Evolutionary conservation across 2,329 filamentous ascomycete species (phyloP), one percentile per base, ranked within the genome.

Genomic region (Pseudogymnoascus sp.): DNA sequence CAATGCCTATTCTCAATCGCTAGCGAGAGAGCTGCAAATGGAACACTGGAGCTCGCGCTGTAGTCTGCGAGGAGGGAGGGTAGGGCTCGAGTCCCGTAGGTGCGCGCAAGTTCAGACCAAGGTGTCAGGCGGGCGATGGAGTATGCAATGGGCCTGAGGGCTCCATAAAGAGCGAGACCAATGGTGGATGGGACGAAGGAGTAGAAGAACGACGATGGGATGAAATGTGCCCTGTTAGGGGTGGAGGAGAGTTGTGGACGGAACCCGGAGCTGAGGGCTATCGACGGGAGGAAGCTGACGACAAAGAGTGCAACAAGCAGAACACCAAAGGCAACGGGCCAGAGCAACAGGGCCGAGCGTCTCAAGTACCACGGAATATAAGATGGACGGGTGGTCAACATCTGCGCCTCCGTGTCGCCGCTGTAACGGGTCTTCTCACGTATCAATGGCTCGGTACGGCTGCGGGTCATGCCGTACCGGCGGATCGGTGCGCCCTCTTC

Each of bases 131-230:
- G 79, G 62, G 88, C 85, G 64, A 91, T 72, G 1, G 82, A 79
- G 71, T 85, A 80, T 70, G 92, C 89, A 63, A 91, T 75, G 33
- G 83, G 81, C 65, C 89, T 83, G 73, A 90, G 87, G 60, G 82
- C 73, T 53, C 91, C 80, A 72, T 88, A 89, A 59, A 90, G 76
- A 15, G 89, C 68, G 70, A 87, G 83, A 4, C 87, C 90, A 29
- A 92, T 72, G 0, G 89, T 68, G 2, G 87, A 84, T 0, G 90
- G 89, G 21, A 93, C 63, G 74, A 93, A 91, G 65, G 84, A 86
- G 78, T 92, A 97, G 60, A 96, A 77, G 76, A 97, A 97, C 75
- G 96, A 91, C 60, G 91, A 90, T 0, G 90, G 80, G 1, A 91
- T 96, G 75, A 96, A 97, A 17, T 88, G 90, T 26, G 78, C 79